Evolutionary conservation across 805 yeast species (phyloP), one percentile per base, ranked within the genome.

Genomic region (Ogataea ganodermae): DNA sequence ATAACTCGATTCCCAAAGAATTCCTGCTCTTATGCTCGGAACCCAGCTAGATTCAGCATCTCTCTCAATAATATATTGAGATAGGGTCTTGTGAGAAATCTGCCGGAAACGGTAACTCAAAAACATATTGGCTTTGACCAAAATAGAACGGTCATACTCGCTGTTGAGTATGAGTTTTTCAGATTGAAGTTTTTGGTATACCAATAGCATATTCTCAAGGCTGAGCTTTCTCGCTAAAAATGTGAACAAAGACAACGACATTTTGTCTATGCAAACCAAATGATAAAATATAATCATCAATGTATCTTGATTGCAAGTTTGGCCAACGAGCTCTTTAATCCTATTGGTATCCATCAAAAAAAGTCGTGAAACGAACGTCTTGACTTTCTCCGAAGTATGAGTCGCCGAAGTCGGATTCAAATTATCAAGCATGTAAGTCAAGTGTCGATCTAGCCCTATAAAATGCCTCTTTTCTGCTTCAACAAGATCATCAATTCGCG

Each of bases 91-190:
- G 21, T 52, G 47, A 6, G 53, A 52, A 9, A 61, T 18, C 43
- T 56, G 55, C 35, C 56, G 56, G 35, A 52, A 58, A 10, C 64
- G 53, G 6, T 61, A 59, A 1, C 62, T 56, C 10, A 63, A 24
- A 1, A 56, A 46, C 27, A 65, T 48, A 31, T 53, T 53, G 14
- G 57, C 46, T 22, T 57, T 51, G 1, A 60, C 45, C 22, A 42
- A 31, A 12, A 56, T 23, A n/a, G 50, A 44, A 5, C 42, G 33
- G 27, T 53, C 51, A 1, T 40, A 31, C 44, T 50, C 46, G 14
- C 45, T 39, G 4, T 27, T 20, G 6, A 51, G 33, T 3, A 58
- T 26, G 2, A 32, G 20, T 12, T 43, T 31, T n/a, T 49, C 30
- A 22, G 42, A 23, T 38, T 50, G 31, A 20, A 53, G 31, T 39